These are phyloP conservation scores for Linnemannia schmuckeri DNA, from an alignment of 192 early-diverging fungal genomes.

Conservation along the genomic window DNA sequence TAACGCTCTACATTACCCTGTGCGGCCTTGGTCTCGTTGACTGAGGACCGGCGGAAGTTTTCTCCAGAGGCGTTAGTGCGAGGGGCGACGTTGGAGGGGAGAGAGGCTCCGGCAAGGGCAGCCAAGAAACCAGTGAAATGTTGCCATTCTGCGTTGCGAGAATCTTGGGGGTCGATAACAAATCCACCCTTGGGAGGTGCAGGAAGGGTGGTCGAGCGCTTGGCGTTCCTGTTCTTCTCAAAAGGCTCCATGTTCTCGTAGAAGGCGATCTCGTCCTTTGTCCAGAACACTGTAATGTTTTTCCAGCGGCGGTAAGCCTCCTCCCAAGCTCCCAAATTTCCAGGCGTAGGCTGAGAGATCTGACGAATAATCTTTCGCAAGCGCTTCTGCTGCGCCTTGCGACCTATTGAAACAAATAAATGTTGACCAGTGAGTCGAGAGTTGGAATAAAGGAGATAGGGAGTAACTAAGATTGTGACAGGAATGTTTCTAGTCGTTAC, in stretches of 20 bases:
- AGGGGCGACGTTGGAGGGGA: slow-evolving; percentile 25
- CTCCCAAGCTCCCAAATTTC: slow-evolving; percentile 86
- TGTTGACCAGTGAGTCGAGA: background rate
- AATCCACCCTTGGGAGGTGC: slow-evolving; percentile 48
- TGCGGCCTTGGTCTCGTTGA: slow-evolving; percentile 50
- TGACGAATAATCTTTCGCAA: slow-evolving; percentile 78
- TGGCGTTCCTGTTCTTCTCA: slow-evolving; percentile 56
- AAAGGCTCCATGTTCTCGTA: slow-evolving; percentile 55
- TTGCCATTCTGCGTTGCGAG: slow-evolving; percentile 74
- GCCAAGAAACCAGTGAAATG: slow-evolving; percentile 89
- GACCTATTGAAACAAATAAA: slow-evolving; percentile 53
- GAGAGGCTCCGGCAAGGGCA: slow-evolving; percentile 81
- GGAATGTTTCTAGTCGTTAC: slow-evolving; percentile 13
- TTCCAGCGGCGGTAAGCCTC: slow-evolving; percentile 86
- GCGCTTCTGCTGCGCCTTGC: slow-evolving; percentile 83
- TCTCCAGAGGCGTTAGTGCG: slow-evolving; percentile 40
- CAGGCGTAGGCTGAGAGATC: slow-evolving; percentile 74
- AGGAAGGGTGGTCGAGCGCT: slow-evolving; percentile 37
- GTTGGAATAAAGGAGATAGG: background rate
- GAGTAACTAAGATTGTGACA: too few species aligned
- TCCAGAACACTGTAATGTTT: slow-evolving; percentile 64
- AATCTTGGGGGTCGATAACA: slow-evolving; percentile 31
- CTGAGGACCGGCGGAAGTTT: slow-evolving; percentile 34
- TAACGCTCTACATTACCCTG: slow-evolving; percentile 75
- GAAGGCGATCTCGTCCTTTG: slow-evolving; percentile 55